phyloP scores from a whole-genome alignment of 768 basidiomycete genomes.

The Lactifluus pinguis region DNA sequence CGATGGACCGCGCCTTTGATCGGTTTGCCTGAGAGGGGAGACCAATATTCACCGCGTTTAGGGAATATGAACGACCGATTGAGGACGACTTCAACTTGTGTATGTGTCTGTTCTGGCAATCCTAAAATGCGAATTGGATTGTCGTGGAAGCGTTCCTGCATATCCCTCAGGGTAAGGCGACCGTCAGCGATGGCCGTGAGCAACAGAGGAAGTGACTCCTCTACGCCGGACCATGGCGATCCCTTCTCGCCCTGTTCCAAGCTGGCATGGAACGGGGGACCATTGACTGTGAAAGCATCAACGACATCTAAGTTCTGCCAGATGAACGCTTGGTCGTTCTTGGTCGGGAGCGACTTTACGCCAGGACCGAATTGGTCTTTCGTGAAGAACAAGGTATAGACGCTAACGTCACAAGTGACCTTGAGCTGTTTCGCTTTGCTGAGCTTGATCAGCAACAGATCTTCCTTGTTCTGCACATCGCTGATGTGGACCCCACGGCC shows the following conservation, averaged over 20 bases:
- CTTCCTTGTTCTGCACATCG: constrained; percentile 78
- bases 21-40: constrained; percentile 58
- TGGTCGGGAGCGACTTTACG: constrained; percentile 54
- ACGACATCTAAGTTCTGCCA: constrained; percentile 81
- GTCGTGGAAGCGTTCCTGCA: constrained; percentile 77
- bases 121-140: constrained; percentile 91
- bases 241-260: constrained; percentile 48
- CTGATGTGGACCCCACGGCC: constrained; percentile 84
- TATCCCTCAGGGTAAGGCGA: constrained; percentile 71
- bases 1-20: constrained; percentile 78
- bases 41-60: constrained; percentile 55
- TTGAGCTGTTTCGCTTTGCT: constrained; percentile 91
- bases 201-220: constrained; percentile 81
- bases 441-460: constrained; percentile 81
- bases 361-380: constrained; percentile 54
- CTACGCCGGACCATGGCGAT: constrained; percentile 69
- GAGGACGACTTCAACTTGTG: constrained; percentile 88
- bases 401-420: constrained; percentile 92
- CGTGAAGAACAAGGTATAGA: constrained; percentile 86
- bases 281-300: constrained; percentile 86
- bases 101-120: constrained; percentile 76
- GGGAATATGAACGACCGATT: constrained; percentile 60
- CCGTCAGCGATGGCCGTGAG: constrained; percentile 78
- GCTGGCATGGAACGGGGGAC: constrained; percentile 71
- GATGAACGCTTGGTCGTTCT: constrained; percentile 68